Percentiles rank a stretch among this genome's conserved stretches.
phyloP scores from a whole-genome alignment of 2,329 filamentous ascomycete species.

The Talaromyces marneffei region DNA sequence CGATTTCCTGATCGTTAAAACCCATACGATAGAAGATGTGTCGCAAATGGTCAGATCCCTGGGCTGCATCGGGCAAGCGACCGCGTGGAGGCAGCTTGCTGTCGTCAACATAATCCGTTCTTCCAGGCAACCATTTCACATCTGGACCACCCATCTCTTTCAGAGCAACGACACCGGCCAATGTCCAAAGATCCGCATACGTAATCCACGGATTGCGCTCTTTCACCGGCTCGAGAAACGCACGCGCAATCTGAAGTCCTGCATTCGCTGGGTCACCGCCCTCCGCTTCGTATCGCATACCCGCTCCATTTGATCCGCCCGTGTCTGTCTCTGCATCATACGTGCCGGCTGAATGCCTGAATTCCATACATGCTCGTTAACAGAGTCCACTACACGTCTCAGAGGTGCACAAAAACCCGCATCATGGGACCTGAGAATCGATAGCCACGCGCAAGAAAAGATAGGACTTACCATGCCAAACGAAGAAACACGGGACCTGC shows the following conservation, averaged over 20 bases:
- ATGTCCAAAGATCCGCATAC: constrained; percentile 61
- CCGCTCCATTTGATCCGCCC: constrained; percentile 59
- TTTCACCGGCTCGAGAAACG: constrained; percentile 60
- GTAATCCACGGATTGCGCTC: constrained; percentile 57
- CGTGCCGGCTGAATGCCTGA: constrained; percentile 58
- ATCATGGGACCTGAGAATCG: neutral
- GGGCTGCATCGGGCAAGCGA: constrained; percentile 50
- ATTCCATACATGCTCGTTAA: neutral
- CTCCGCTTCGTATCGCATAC: constrained; percentile 61
- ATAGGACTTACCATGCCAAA: constrained; percentile 51
- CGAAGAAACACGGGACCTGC: constrained; percentile 59
- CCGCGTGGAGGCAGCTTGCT: constrained; percentile 55
- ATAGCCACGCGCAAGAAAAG: neutral
- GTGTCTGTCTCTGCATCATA: constrained; percentile 56
- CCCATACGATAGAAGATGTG: constrained; percentile 56
- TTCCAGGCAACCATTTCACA: constrained; percentile 52
- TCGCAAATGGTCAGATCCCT: constrained; percentile 51
- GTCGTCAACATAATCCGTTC: constrained; percentile 59
- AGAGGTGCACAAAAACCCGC: neutral
- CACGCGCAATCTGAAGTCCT: constrained; percentile 57
- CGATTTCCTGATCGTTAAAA: constrained; percentile 56
- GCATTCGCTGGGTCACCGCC: constrained; percentile 61
- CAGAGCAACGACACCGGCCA: constrained; percentile 56
- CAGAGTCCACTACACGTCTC: neutral
- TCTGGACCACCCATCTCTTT: constrained; percentile 56